A percentile compares a stretch with the other conserved stretches of the same genome.
Evolutionary conservation across 148 eudicot genomes (phyloP).

Genomic region (Pharnaceum exiguum): DNA sequence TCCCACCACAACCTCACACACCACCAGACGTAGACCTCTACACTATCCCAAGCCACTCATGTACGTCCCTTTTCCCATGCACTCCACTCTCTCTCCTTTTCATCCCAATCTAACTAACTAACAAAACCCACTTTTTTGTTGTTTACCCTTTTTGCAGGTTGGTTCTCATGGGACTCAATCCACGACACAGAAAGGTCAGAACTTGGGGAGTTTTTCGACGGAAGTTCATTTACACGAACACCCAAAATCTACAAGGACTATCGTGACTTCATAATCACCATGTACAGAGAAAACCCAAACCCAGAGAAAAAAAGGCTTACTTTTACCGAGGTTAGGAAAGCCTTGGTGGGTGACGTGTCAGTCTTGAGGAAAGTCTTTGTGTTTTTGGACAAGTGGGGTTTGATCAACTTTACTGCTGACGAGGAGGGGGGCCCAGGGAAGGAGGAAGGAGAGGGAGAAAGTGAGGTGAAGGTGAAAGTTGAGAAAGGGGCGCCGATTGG

Average conservation of each 20-base stretch:
- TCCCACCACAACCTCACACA: conserved; percentile 23
- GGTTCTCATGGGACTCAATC: conserved; percentile 88
- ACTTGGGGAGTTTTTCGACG: conserved; percentile 76
- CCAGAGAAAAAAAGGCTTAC: conserved; percentile 47
- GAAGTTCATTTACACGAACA: conserved; percentile 64
- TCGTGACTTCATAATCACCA: conserved; percentile 81
- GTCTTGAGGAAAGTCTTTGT: conserved; percentile 61
- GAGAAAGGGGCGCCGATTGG: conserved; percentile 93
- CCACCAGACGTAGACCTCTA: conserved; percentile 61
- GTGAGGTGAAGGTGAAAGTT: conserved; percentile 45
- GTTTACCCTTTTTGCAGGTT: conserved; percentile 39
- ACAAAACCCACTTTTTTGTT: background rate
- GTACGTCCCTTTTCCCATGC: conserved; percentile 30
- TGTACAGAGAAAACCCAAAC: conserved; percentile 75
- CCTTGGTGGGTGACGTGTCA: conserved; percentile 76
- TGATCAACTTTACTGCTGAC: conserved; percentile 53
- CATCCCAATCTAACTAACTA: background rate
- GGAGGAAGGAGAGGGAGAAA: conserved; percentile 25
- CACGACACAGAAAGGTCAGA: conserved; percentile 69
- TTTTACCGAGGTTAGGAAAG: conserved; percentile 74
- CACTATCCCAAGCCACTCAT: conserved; percentile 76
- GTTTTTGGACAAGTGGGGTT: conserved; percentile 71
- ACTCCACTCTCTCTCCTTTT: conserved; percentile 9
- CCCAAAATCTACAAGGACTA: conserved; percentile 90
- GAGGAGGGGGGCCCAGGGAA: background rate